Percentiles rank a stretch among this genome's conserved stretches.
Evolutionary conservation across 768 basidiomycete species (phyloP).

Genomic region (Crassisporium funariophilum): DNA sequence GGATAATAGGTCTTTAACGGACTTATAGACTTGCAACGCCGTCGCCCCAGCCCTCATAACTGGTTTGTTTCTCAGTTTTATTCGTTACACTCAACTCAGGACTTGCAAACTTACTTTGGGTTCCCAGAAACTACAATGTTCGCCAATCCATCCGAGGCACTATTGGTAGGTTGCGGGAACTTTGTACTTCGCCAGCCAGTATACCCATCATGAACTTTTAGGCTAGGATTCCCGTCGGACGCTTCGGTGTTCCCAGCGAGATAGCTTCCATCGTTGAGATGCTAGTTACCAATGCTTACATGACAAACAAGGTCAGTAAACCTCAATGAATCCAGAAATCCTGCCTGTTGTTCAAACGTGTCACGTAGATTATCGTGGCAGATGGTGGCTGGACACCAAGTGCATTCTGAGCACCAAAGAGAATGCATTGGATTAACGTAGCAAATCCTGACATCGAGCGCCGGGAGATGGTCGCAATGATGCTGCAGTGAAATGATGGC

Average conservation of each 20-base stretch:
- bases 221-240: conserved; percentile 51
- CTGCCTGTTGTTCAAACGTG: background rate
- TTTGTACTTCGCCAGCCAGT: background rate
- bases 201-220: too few relatives aligned
- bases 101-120: background rate
- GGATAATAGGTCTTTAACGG: background rate
- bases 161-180: conserved; percentile 10
- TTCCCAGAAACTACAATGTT: conserved; percentile 50
- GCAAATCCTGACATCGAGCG: background rate
- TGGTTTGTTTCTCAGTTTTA: conserved; percentile 26
- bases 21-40: conserved; percentile 48
- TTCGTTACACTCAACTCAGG: background rate
- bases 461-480: too few relatives aligned
- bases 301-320: conserved; percentile 55
- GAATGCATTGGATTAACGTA: background rate
- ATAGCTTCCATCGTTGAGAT: conserved; percentile 54
- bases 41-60: conserved; percentile 54
- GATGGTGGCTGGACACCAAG: conserved; percentile 48
- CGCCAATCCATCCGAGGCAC: conserved; percentile 33
- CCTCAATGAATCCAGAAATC: background rate
- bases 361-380: conserved; percentile 43
- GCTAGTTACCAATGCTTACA: conserved; percentile 51
- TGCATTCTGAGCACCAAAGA: conserved; percentile 32
- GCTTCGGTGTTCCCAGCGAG: conserved; percentile 52
- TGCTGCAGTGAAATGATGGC: too few relatives aligned